These are phyloP conservation scores for Nakataea oryzae DNA, from an alignment of 2,329 filamentous ascomycete species.

Conservation along the genomic window DNA sequence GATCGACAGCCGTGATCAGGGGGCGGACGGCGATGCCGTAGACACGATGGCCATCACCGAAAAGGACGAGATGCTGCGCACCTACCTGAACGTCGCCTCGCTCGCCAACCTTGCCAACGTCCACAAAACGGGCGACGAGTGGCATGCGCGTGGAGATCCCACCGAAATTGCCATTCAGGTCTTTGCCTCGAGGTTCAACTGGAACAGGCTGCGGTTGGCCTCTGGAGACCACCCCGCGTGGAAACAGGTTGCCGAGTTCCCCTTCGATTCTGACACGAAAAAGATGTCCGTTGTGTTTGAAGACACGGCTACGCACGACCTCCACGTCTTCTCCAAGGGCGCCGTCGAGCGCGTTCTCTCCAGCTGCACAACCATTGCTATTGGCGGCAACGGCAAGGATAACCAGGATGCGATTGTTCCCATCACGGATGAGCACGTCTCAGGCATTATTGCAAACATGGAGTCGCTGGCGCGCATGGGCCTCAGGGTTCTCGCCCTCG, in stretches of 20 bases:
- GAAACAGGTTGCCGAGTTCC: conserved; percentile 47
- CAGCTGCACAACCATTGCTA: conserved; percentile 30
- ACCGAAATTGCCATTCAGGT: conserved; percentile 62
- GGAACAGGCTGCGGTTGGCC: conserved; percentile 37
- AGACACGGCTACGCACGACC: conserved; percentile 14
- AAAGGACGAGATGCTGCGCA: neutral
- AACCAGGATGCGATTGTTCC: conserved; percentile 18
- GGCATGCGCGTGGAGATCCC: conserved; percentile 49
- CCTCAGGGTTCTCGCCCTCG: conserved; percentile 50
- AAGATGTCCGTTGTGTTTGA: conserved; percentile 55
- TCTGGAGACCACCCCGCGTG: conserved; percentile 23
- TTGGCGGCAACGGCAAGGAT: conserved; percentile 13
- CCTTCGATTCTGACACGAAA: conserved; percentile 56
- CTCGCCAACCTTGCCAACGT: conserved; percentile 51
- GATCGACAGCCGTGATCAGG: conserved; percentile 10
- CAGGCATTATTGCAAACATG: conserved; percentile 50
- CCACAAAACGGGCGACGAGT: conserved; percentile 34
- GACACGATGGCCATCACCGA: neutral
- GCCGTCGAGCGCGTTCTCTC: conserved; percentile 52
- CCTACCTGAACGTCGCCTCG: conserved; percentile 37
- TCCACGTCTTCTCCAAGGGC: conserved; percentile 35
- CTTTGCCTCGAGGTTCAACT: conserved; percentile 52
- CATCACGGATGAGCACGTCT: conserved; percentile 36
- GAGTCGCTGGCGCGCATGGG: conserved; percentile 44
- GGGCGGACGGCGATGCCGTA: neutral